Base-by-base conservation (phyloP, 2,329 filamentous ascomycete species). In the Cladophialophora immunda region DNA sequence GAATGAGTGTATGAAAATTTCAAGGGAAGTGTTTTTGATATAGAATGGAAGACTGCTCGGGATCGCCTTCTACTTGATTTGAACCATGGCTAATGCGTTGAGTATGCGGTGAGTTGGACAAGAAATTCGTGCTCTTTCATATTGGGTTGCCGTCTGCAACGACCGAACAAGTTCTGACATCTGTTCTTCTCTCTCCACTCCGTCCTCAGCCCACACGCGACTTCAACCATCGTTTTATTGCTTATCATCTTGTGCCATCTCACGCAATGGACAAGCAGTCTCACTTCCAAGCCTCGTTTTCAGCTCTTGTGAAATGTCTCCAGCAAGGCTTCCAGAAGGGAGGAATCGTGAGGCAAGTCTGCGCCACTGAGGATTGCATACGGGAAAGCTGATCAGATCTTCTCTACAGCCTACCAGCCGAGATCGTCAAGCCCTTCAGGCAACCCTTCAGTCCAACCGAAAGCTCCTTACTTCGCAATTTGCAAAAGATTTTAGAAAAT, bases 301-400 rank as follows among this genome's bases (percentile, higher is more conserved):
- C 63, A 19, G 50, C 54, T n/a, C 66, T 68, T 25, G 63, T 68
- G 30, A 53, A 59, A 45, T 64, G 27, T 30, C 59, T 68, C 47
- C 32, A 62, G 17, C 27, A 62, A 19, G 38, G 50, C 25, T 66
- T 68, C 52, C 62, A 32, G 11, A 45, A 54, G 6, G 30, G 60
- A n/a, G 66, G 63, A 17, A 22, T 55, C 8, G 66, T 68, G 47
- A 68, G 59, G 66, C 53, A 32, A 68, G 66, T 61, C 29, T 45
- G 27, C 45, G 29, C 34, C 36, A 25, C 19, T 45, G n/a, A 32
- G 13, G 3, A 22, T 19, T 38, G 13, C 32, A 41, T 5, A 47
- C 11, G 17, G 19, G 17, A n/a, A 17, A 41, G 27, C 62, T 64
- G 47, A 59, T n/a, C 19, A 25, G 38, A 19, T 25, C 34, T 17